Percentiles rank a stretch among this genome's conserved stretches.
phyloP scores from a whole-genome alignment of 2,329 filamentous ascomycete genomes.

The Bertia moriformis region DNA sequence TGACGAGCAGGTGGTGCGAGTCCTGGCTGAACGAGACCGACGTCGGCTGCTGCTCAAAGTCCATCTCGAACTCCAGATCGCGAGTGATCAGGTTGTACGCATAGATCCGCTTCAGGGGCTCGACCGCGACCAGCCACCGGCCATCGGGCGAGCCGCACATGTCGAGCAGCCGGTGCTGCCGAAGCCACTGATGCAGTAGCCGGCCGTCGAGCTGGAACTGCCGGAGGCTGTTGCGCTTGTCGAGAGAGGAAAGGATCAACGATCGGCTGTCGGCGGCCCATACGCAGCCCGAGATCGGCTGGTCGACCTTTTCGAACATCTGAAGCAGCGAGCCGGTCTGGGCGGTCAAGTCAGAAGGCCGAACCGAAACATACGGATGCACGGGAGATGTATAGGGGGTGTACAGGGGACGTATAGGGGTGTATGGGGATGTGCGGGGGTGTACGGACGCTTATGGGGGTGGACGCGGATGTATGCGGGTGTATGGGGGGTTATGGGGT shows the following conservation, averaged over 20 bases:
- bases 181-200: constrained; percentile 49
- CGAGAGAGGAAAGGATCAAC: constrained; percentile 69
- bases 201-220: constrained; percentile 57
- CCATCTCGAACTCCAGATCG: constrained; percentile 61
- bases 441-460: no score
- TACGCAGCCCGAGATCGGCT: constrained; percentile 78
- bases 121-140: constrained; percentile 64
- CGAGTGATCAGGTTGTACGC: constrained; percentile 70
- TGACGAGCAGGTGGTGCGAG: constrained; percentile 69
- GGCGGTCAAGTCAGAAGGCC: no score
- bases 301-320: constrained; percentile 56
- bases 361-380: no score
- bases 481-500: no score
- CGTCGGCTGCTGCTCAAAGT: constrained; percentile 51
- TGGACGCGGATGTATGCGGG: no score
- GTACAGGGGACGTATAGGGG: no score
- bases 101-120: constrained; percentile 54
- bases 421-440: no score
- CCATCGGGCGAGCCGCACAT: constrained; percentile 73
- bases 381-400: no score
- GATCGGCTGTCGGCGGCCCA: constrained; percentile 68
- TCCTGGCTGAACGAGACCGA: constrained; percentile 71
- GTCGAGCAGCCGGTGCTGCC: constrained; percentile 66
- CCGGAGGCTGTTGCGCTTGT: constrained; percentile 49
- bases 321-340: constrained; percentile 51